These are phyloP conservation scores for Babesia sp. DNA, from an alignment of 169 alveolate species.

Conservation along the genomic window DNA sequence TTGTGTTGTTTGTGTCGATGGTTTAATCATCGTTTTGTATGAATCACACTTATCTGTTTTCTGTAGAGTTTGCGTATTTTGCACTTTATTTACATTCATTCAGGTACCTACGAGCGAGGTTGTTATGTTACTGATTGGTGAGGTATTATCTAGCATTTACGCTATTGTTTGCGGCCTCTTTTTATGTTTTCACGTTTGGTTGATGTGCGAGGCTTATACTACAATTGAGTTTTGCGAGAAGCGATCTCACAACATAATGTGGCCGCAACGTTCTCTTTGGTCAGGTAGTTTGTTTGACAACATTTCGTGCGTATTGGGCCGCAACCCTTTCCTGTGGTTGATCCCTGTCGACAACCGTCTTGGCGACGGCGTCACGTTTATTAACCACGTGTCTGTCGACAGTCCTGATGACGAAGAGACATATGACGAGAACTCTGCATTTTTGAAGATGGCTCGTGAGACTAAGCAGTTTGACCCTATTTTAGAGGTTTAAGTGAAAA, in stretches of 20 bases:
- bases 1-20: not conserved
- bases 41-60: no score
- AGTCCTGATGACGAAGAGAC: conserved; percentile 31
- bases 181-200: conserved; percentile 79
- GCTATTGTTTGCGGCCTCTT: conserved; percentile 73
- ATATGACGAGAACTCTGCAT: conserved; percentile 45
- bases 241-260: conserved; percentile 53
- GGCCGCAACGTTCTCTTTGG: conserved; percentile 61
- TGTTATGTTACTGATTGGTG: conserved; percentile 78
- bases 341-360: conserved; percentile 67
- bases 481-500: conserved; percentile 16
- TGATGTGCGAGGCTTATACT: conserved; percentile 75
- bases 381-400: not conserved
- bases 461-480: conserved; percentile 57
- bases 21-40: no score
- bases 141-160: conserved; percentile 75
- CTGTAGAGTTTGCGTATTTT: not conserved
- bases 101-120: conserved; percentile 77
- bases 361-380: conserved; percentile 69
- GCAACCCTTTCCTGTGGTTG: conserved; percentile 71
- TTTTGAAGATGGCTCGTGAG: conserved; percentile 58
- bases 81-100: not conserved
- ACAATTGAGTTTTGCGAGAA: conserved; percentile 88
- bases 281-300: conserved; percentile 64
- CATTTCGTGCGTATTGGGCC: conserved; percentile 63